phyloP scores from a whole-genome alignment of 768 basidiomycete species.

The Rhodotorula kratochvilovae region DNA sequence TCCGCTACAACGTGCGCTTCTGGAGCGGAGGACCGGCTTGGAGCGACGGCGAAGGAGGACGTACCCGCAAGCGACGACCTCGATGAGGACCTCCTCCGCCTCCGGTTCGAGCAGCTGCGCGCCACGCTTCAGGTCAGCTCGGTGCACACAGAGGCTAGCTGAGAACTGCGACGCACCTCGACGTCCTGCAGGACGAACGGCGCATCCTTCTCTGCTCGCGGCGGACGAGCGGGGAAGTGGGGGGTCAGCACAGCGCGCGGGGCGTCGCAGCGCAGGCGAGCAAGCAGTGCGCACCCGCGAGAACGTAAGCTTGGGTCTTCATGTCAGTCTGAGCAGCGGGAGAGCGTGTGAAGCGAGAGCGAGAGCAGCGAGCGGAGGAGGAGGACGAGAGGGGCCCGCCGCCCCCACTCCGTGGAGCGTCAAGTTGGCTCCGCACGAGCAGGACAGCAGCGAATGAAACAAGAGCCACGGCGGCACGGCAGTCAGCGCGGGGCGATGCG shows the following conservation, averaged over 20 bases:
- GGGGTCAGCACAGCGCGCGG: background rate
- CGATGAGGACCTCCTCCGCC: constrained; percentile 37
- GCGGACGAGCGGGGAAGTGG: background rate
- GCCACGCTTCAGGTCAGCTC: background rate
- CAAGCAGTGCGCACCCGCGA: background rate
- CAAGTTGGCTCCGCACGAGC: no score
- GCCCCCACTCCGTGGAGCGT: no score
- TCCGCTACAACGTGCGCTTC: no score
- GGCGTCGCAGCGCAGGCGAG: no score
- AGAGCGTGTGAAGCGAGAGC: background rate
- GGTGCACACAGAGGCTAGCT: no score
- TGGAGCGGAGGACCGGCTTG: no score
- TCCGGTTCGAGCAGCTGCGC: background rate
- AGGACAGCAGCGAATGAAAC: no score
- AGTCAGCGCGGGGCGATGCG: no score
- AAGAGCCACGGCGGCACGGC: no score
- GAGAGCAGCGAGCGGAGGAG: background rate
- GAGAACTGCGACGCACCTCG: constrained; percentile 36
- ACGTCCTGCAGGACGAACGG: constrained; percentile 19
- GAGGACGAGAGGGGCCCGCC: no score
- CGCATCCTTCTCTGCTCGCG: background rate
- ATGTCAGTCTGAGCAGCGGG: background rate
- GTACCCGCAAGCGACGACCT: constrained; percentile 13
- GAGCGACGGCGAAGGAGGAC: background rate
- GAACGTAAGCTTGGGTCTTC: constrained; percentile 7